Evolutionary conservation across 2,329 filamentous ascomycete genomes (phyloP).

Genomic region (Atkinsonella texensis): DNA sequence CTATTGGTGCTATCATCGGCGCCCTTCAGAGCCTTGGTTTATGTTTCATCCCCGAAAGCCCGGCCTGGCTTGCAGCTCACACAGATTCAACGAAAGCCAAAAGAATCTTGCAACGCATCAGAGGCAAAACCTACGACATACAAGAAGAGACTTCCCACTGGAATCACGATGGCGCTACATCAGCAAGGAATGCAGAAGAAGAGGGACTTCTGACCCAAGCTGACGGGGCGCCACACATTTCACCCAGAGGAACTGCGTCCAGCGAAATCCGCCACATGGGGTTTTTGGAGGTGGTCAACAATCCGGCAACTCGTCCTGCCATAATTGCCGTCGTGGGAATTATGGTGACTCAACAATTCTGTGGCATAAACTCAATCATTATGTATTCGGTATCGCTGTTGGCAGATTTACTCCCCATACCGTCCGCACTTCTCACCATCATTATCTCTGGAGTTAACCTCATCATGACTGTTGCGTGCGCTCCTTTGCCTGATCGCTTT

Average conservation of each 20-base stretch:
- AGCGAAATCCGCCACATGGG: slow-evolving; percentile 31
- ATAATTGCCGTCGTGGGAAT: slow-evolving; percentile 77
- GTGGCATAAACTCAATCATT: slow-evolving; percentile 91
- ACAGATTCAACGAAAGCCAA: slow-evolving; percentile 50
- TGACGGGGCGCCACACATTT: slow-evolving; percentile 9
- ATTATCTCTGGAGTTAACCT: slow-evolving; percentile 81
- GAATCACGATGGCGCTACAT: slow-evolving; percentile 30
- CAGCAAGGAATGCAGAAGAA: slow-evolving; percentile 43
- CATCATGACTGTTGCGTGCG: slow-evolving; percentile 65
- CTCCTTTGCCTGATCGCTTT: slow-evolving; percentile 75
- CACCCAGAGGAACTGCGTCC: neutral
- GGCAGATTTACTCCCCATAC: slow-evolving; percentile 66
- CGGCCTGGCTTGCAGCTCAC: slow-evolving; percentile 69
- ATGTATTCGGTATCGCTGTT: slow-evolving; percentile 97
- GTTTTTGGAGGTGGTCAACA: slow-evolving; percentile 52
- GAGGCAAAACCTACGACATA: slow-evolving; percentile 57
- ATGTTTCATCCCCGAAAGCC: slow-evolving; percentile 74
- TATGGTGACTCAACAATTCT: slow-evolving; percentile 88
- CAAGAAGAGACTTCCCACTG: slow-evolving; percentile 58
- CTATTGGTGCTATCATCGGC: slow-evolving; percentile 57
- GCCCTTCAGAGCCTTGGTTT: slow-evolving; percentile 56
- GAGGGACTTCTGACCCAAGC: slow-evolving; percentile 49
- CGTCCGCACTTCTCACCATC: slow-evolving; percentile 75
- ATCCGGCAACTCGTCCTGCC: slow-evolving; percentile 57
- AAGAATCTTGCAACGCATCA: slow-evolving; percentile 59